Conservation (phyloP, 176 grass and related monocot species). For the Paspalum notatum region DNA sequence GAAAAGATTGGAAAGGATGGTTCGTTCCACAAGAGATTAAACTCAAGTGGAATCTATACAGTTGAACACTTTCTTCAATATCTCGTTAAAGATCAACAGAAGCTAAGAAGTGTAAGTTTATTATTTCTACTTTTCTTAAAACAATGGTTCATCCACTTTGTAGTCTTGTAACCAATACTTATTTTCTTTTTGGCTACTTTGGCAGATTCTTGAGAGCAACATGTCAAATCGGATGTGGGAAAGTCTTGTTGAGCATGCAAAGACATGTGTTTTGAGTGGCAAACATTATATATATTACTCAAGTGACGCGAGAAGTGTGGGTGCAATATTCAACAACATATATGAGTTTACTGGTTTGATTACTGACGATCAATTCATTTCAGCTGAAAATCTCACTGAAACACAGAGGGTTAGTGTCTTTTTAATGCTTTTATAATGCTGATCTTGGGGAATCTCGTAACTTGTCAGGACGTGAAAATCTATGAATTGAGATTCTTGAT, state of each 20-base stretch:
- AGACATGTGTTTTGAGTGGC: conserved; percentile 82
- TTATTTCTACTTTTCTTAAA: not conserved
- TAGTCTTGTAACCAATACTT: conserved; percentile 23
- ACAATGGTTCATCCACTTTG: not conserved
- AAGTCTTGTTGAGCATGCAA: conserved; percentile 82
- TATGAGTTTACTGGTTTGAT: conserved; percentile 87
- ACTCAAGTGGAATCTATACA: conserved; percentile 59
- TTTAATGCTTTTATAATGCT: not conserved
- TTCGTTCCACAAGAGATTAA: conserved; percentile 79
- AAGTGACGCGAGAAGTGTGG: conserved; percentile 53
- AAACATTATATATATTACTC: conserved; percentile 90
- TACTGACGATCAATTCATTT: conserved; percentile 74
- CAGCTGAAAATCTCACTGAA: conserved; percentile 78
- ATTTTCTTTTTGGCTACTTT: conserved; percentile 20
- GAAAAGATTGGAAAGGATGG: conserved; percentile 95
- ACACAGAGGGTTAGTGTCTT: conserved; percentile 72
- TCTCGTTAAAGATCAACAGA: conserved; percentile 79
- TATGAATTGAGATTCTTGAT: conserved; percentile 15
- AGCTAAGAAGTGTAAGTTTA: conserved; percentile 73
- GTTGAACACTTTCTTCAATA: conserved; percentile 86
- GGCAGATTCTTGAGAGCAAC: conserved; percentile 71
- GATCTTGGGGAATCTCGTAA: not conserved
- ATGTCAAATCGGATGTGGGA: conserved; percentile 99
- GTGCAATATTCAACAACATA: conserved; percentile 88
- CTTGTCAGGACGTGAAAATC: not conserved